These are phyloP conservation scores for Xylaria nigripes DNA, from an alignment of 495 filamentous ascomycete species.

Conservation along the genomic window DNA sequence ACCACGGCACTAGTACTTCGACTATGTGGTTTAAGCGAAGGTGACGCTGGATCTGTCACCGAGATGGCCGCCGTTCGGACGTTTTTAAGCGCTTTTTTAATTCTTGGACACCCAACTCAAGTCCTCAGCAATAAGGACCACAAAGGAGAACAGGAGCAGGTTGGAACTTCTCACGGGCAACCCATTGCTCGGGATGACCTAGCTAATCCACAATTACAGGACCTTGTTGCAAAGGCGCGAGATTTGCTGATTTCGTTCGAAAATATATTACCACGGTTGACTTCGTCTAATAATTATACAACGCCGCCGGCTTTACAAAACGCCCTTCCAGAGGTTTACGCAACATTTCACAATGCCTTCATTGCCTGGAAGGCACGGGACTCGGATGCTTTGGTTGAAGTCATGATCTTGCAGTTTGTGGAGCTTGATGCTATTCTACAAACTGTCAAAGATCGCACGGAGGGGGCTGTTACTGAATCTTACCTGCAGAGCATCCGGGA, in stretches of 20 bases:
- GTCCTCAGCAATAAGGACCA: slow-evolving; percentile 79
- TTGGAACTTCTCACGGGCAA: slow-evolving; percentile 34
- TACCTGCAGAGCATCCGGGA: slow-evolving; percentile 90
- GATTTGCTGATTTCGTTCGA: slow-evolving; percentile 81
- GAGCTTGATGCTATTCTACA: slow-evolving; percentile 95
- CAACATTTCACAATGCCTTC: slow-evolving; percentile 83
- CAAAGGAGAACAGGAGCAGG: slow-evolving; percentile 64
- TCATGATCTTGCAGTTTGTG: slow-evolving; percentile 93
- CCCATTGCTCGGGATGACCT: slow-evolving; percentile 44
- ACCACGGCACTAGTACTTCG: slow-evolving; percentile 65
- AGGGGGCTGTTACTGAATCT: slow-evolving; percentile 76
- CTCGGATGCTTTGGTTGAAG: slow-evolving; percentile 78
- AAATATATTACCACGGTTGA: slow-evolving; percentile 55
- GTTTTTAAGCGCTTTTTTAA: slow-evolving; percentile 87
- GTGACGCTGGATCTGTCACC: slow-evolving; percentile 56
- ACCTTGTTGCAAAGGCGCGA: slow-evolving; percentile 78
- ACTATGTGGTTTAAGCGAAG: slow-evolving; percentile 68
- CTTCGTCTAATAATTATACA: slow-evolving; percentile 44
- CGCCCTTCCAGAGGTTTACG: slow-evolving; percentile 60
- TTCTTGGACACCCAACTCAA: slow-evolving; percentile 84
- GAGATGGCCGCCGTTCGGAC: slow-evolving; percentile 76
- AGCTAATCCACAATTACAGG: slow-evolving; percentile 54
- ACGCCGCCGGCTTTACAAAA: slow-evolving; percentile 53
- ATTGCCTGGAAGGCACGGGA: slow-evolving; percentile 93
- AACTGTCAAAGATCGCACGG: slow-evolving; percentile 83